Conservation (phyloP, 2,329 filamentous ascomycete species). For the Fusarium setosum region DNA sequence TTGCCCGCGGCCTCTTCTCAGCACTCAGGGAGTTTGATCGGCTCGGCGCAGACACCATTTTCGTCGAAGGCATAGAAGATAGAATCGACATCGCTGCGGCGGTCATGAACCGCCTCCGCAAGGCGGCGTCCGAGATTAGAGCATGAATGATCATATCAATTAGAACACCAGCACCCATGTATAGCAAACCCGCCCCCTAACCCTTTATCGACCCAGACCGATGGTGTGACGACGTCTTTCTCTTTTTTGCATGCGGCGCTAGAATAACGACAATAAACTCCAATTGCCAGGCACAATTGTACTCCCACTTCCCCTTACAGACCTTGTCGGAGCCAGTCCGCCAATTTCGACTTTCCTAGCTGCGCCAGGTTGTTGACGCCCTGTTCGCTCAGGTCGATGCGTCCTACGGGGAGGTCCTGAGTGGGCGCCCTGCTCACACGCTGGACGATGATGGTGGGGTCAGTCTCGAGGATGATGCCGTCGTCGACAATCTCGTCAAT, state of each 20-base stretch:
- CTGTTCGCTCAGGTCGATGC: constrained; percentile 95
- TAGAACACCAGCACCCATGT: constrained; percentile 43
- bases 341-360: constrained; percentile 90
- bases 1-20: constrained; percentile 90
- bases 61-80: constrained; percentile 88
- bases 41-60: constrained; percentile 82
- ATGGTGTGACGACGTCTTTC: constrained; percentile 33
- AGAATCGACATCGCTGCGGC: constrained; percentile 86
- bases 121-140: constrained; percentile 75
- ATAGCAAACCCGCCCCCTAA: constrained; percentile 29
- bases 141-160: constrained; percentile 54
- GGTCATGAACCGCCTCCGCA: constrained; percentile 85
- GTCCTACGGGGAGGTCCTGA: constrained; percentile 91
- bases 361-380: constrained; percentile 94
- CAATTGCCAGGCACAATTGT: constrained; percentile 30
- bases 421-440: constrained; percentile 92
- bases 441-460: constrained; percentile 92
- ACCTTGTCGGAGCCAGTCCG: constrained; percentile 90
- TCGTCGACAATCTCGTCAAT: constrained; percentile 97
- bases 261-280: constrained; percentile 43
- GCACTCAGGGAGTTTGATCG: constrained; percentile 87
- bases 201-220: constrained; percentile 37
- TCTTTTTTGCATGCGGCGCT: constrained; percentile 44
- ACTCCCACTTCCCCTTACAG: constrained; percentile 58
- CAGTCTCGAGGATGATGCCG: constrained; percentile 96